Evolutionary conservation across 2,329 filamentous ascomycete species (phyloP).

Genomic region (Lecanicillium sp.): DNA sequence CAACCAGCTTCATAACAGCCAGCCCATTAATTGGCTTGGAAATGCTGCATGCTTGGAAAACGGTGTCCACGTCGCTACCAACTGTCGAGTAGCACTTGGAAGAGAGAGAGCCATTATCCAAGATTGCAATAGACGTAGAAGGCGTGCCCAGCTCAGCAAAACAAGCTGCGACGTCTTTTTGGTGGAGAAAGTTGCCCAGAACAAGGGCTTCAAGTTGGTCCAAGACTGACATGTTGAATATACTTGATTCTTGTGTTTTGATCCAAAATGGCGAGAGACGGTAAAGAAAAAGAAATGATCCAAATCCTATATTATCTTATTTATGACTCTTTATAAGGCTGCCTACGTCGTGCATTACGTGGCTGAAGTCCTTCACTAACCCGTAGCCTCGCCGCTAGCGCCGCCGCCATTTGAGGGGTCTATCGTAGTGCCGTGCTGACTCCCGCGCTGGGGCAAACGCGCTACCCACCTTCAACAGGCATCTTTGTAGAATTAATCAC

Average conservation of each 20-base stretch:
- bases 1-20: slow-evolving; percentile 11
- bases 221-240: neutral
- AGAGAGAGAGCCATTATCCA: slow-evolving; percentile 11
- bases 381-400: too few relatives aligned
- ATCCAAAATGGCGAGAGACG: too few relatives aligned
- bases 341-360: too few relatives aligned
- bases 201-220: neutral
- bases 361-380: too few relatives aligned
- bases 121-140: slow-evolving; percentile 11
- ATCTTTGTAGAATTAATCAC: too few relatives aligned
- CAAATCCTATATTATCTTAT: too few relatives aligned
- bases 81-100: slow-evolving; percentile 11
- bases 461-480: too few relatives aligned
- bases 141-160: slow-evolving; percentile 10
- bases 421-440: too few relatives aligned
- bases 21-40: slow-evolving; percentile 12
- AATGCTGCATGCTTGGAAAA: slow-evolving; percentile 14
- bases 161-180: neutral
- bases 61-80: slow-evolving; percentile 8
- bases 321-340: too few relatives aligned
- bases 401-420: too few relatives aligned
- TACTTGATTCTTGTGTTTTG: neutral
- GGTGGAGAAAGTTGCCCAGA: neutral
- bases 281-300: too few relatives aligned
- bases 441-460: too few relatives aligned